phyloP scores from a whole-genome alignment of 176 grass and related monocot species.

The Coix lacrymajobi region DNA sequence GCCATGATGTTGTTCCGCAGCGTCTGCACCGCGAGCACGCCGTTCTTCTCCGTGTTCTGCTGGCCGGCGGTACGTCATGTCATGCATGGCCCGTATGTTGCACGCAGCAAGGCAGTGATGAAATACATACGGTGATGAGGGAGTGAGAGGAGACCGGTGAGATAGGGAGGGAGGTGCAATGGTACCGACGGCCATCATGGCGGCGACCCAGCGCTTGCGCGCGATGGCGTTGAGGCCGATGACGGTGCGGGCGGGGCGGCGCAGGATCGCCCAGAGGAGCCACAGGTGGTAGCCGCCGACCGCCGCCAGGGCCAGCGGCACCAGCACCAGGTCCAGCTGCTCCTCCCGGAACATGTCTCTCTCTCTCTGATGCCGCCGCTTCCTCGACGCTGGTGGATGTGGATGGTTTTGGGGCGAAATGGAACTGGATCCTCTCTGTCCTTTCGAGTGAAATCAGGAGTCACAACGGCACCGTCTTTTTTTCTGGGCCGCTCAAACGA shows the following conservation, averaged over 20 bases:
- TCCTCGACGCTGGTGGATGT: not conserved
- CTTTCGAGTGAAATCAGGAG: not conserved
- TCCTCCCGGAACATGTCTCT: slow-evolving; percentile 42
- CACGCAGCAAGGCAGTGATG: not conserved
- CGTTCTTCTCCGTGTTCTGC: slow-evolving; percentile 63
- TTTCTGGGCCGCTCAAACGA: not conserved
- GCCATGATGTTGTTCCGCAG: slow-evolving; percentile 95
- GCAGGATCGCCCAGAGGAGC: slow-evolving; percentile 54
- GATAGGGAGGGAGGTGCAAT: no score
- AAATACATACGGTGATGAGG: no score
- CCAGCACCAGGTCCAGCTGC: slow-evolving; percentile 67
- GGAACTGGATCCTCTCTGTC: not conserved
- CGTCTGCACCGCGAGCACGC: slow-evolving; percentile 72
- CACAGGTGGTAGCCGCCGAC: slow-evolving; percentile 56
- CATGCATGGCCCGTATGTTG: no score
- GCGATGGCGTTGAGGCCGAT: slow-evolving; percentile 71
- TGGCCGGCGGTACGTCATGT: no score
- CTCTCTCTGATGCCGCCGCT: not conserved
- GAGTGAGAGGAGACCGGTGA: not conserved
- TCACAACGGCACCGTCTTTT: not conserved
- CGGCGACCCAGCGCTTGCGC: slow-evolving; percentile 55
- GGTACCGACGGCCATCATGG: slow-evolving; percentile 70
- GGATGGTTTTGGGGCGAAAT: not conserved
- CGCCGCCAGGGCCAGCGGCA: slow-evolving; percentile 52
- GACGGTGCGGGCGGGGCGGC: slow-evolving; percentile 45